A percentile compares a stretch with the other conserved stretches of the same genome.
These are phyloP conservation scores for Pelargonium cotyledonis DNA, from an alignment of 441 rosid species.

Conservation along the genomic window DNA sequence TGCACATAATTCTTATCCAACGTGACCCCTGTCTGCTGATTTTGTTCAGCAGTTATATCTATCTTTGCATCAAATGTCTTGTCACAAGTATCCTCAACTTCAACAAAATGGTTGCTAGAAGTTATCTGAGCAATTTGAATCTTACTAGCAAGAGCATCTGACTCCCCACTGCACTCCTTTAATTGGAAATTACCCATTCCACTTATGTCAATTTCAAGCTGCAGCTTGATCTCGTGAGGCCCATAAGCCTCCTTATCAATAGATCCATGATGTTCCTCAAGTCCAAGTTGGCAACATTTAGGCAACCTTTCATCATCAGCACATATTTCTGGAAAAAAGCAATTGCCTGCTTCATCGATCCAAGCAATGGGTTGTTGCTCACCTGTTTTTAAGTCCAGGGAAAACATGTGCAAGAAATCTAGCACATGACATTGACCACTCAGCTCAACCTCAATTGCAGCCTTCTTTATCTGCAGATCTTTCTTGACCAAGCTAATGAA, in stretches of 20 bases:
- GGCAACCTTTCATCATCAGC: conserved; percentile 31
- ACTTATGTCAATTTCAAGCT: conserved; percentile 72
- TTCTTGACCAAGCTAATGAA: conserved; percentile 38
- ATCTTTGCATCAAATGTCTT: conserved; percentile 35
- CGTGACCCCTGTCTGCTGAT: conserved; percentile 22
- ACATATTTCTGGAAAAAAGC: conserved; percentile 76
- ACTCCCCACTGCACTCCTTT: conserved; percentile 75
- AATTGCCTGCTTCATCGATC: conserved; percentile 72
- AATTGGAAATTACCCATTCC: conserved; percentile 47
- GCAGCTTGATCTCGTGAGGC: conserved; percentile 67
- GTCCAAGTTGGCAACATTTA: conserved; percentile 33
- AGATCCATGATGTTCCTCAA: conserved; percentile 26
- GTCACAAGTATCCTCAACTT: conserved; percentile 43
- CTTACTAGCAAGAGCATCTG: conserved; percentile 43
- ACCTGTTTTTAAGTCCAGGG: conserved; percentile 58
- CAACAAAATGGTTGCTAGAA: conserved; percentile 21
- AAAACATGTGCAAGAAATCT: conserved; percentile 82
- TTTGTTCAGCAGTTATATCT: conserved; percentile 31
- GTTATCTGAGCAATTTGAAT: conserved; percentile 38
- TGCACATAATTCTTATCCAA: conserved; percentile 41
- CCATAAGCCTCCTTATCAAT: conserved; percentile 22
- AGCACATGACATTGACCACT: conserved; percentile 45
- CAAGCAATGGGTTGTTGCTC: conserved; percentile 70
- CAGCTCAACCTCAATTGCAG: conserved; percentile 50
- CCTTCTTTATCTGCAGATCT: conserved; percentile 60